Percentiles rank a stretch among this genome's conserved stretches.
Evolutionary conservation across 2,329 filamentous ascomycete genomes (phyloP).

Genomic region (Scopulariopsis brevicaulis): DNA sequence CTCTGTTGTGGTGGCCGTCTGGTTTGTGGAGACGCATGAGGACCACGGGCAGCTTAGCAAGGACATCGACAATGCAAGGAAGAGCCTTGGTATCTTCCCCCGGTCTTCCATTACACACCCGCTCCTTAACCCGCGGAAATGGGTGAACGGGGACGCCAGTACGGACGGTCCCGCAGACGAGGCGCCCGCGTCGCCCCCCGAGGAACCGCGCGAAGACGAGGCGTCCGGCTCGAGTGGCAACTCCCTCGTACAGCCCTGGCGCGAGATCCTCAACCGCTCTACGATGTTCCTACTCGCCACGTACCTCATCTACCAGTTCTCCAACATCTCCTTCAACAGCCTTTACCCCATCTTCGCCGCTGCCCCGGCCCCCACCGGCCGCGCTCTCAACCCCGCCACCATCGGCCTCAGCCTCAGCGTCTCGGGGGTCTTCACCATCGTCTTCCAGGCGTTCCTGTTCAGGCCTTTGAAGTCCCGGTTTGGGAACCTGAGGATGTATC

Average conservation of each 20-base stretch:
- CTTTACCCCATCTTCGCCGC: conserved; percentile 90
- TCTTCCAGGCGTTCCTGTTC: conserved; percentile 84
- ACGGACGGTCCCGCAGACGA: background rate
- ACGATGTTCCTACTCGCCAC: conserved; percentile 73
- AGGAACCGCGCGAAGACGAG: background rate
- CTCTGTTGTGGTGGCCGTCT: conserved; percentile 62
- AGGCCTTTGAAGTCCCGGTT: conserved; percentile 64
- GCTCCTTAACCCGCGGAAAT: background rate
- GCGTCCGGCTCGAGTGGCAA: background rate
- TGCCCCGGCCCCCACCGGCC: conserved; percentile 62
- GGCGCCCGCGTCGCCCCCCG: background rate
- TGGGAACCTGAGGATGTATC: conserved; percentile 80
- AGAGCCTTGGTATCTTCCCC: background rate
- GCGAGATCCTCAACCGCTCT: conserved; percentile 63
- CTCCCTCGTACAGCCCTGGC: conserved; percentile 19
- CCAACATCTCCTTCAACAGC: conserved; percentile 91
- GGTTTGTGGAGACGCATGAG: conserved; percentile 70
- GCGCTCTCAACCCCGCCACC: conserved; percentile 61
- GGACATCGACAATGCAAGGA: background rate
- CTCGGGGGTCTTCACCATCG: conserved; percentile 72
- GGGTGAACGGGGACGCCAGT: background rate
- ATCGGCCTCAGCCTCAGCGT: conserved; percentile 81
- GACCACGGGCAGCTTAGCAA: background rate
- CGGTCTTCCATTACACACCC: background rate
- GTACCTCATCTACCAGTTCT: conserved; percentile 86